Evolutionary conservation across 1,284 basidiomycete genomes (phyloP).

Genomic region (Ganoderma resinaceum): DNA sequence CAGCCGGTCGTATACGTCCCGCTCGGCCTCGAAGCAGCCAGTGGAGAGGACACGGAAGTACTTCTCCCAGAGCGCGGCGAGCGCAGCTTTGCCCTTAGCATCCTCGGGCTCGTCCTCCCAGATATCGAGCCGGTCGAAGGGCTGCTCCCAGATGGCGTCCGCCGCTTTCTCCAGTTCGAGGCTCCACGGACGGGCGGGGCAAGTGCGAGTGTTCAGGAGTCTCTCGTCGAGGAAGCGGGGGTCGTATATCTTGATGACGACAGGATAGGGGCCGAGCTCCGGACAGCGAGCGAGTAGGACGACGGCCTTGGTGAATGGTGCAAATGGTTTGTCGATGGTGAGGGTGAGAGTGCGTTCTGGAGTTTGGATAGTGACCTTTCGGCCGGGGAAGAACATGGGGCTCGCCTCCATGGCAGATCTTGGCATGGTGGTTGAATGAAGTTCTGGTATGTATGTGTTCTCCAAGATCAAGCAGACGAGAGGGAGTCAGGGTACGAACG

Average conservation of each 20-base stretch:
- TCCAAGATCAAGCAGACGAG: no score
- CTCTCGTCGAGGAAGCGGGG: slow-evolving; percentile 17
- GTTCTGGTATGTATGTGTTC: background rate
- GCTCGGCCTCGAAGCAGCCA: slow-evolving; percentile 2
- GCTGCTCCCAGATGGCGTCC: background rate
- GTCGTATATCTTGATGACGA: slow-evolving; percentile 22
- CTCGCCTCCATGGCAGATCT: background rate
- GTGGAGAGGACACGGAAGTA: background rate
- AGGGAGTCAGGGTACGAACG: no score
- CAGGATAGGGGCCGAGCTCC: slow-evolving; percentile 3
- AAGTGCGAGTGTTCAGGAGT: background rate
- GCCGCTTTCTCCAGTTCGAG: slow-evolving; percentile 8
- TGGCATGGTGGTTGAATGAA: background rate
- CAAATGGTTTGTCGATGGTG: slow-evolving; percentile 25
- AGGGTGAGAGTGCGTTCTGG: slow-evolving; percentile 4
- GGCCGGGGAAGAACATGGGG: slow-evolving; percentile 15
- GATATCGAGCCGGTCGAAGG: background rate
- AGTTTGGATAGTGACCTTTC: slow-evolving; percentile 9
- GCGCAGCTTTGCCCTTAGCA: background rate
- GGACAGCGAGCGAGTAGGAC: slow-evolving; percentile 6
- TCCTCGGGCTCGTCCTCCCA: slow-evolving; percentile 7
- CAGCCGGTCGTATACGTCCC: slow-evolving; percentile 10
- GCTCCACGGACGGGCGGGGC: slow-evolving; percentile 11
- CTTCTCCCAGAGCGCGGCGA: slow-evolving; percentile 10
- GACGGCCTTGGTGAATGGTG: slow-evolving; percentile 28